Evolutionary conservation across 768 basidiomycete genomes (phyloP).

Genomic region (Sporobolomyces roseus): DNA sequence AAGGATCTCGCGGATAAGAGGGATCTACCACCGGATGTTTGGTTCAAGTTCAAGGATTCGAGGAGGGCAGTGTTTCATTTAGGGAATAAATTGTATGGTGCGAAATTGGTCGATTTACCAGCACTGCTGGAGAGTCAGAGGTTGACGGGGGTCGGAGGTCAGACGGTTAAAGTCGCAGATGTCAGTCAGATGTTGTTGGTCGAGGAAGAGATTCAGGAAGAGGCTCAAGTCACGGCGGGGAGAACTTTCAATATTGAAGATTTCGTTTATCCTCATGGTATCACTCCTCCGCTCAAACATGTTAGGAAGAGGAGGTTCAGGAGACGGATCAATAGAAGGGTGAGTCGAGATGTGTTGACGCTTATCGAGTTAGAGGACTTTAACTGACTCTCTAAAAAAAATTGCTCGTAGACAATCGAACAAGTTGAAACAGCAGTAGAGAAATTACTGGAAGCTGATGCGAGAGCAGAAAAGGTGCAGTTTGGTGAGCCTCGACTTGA

Average conservation of each 20-base stretch:
- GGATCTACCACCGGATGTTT: constrained; percentile 76
- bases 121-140: constrained; percentile 92
- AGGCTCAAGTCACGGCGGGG: constrained; percentile 57
- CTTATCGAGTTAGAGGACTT: too few relatives aligned
- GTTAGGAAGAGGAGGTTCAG: constrained; percentile 88
- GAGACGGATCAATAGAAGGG: constrained; percentile 77
- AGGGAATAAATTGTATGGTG: constrained; percentile 70
- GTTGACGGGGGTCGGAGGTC: constrained; percentile 81
- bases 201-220: constrained; percentile 61
- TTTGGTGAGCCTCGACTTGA: constrained; percentile 58
- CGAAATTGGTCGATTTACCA: constrained; percentile 93
- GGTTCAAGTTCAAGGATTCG: constrained; percentile 99
- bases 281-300: constrained; percentile 87
- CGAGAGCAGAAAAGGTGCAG: constrained; percentile 67
- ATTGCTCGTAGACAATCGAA: constrained; percentile 69
- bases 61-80: constrained; percentile 85
- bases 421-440: constrained; percentile 92
- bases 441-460: constrained; percentile 73
- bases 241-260: constrained; percentile 84
- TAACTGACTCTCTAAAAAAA: background rate
- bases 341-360: constrained; percentile 50
- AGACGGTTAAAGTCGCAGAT: constrained; percentile 98
- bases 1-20: constrained; percentile 75
- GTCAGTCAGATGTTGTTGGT: constrained; percentile 97
- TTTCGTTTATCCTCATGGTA: constrained; percentile 94